A percentile compares a stretch with the other conserved stretches of the same genome.
Evolutionary conservation across 441 rosid genomes (phyloP).

Genomic region (Croton laevigatus): DNA sequence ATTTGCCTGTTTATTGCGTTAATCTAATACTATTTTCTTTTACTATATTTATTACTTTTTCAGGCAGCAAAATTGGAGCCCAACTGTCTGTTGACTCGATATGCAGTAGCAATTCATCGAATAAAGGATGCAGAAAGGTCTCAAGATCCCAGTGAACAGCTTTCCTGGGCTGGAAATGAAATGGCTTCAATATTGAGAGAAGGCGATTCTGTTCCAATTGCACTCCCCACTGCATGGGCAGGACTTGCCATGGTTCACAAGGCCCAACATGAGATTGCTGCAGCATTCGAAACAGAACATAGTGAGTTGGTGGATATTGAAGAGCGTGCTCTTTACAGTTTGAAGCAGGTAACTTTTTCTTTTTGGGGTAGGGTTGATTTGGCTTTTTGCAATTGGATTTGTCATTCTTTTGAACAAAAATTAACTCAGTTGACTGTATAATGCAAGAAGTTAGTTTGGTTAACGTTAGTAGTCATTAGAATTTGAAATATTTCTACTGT

Average conservation of each 20-base stretch:
- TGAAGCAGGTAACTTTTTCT: slow-evolving; percentile 67
- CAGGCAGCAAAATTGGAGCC: slow-evolving; percentile 95
- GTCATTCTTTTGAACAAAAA: background rate
- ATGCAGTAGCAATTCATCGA: slow-evolving; percentile 86
- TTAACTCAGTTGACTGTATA: background rate
- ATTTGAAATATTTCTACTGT: background rate
- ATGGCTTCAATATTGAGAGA: slow-evolving; percentile 95
- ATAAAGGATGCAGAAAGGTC: slow-evolving; percentile 91
- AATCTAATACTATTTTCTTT: slow-evolving; percentile 10
- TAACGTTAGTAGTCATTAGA: background rate
- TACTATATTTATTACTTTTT: slow-evolving; percentile 16
- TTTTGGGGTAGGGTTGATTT: background rate
- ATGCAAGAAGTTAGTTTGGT: background rate
- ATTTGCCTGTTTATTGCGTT: background rate
- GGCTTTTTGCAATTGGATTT: background rate
- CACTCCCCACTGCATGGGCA: slow-evolving; percentile 81
- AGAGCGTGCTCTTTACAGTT: slow-evolving; percentile 71
- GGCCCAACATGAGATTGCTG: slow-evolving; percentile 80
- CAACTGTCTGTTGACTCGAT: slow-evolving; percentile 87
- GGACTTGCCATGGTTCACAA: slow-evolving; percentile 95
- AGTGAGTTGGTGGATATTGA: slow-evolving; percentile 61
- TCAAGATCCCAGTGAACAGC: slow-evolving; percentile 86
- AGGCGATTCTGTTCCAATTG: slow-evolving; percentile 75
- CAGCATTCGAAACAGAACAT: slow-evolving; percentile 65
- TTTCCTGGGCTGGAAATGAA: slow-evolving; percentile 91